Evolutionary conservation across 495 filamentous ascomycete species (phyloP), one percentile per base, ranked within the genome.

Genomic region (Mycothermus thermophilus): DNA sequence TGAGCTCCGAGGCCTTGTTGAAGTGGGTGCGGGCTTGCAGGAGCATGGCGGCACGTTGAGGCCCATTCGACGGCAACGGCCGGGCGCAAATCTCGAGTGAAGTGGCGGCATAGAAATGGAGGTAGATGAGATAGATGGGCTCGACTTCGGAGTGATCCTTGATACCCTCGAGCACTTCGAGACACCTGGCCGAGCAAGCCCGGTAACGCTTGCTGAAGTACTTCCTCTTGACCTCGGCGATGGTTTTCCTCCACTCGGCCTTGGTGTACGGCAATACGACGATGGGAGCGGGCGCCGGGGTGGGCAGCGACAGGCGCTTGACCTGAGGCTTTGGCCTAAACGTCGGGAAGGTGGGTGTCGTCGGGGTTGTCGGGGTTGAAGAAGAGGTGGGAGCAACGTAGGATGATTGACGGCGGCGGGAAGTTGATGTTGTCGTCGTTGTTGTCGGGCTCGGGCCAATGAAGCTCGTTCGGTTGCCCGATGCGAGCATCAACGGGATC

Each of bases 21-120:
- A 70, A 72, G 38, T 67, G 62, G 1, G 41, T 38, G 41, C 64
- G 63, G 4, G 67, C 62, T 43, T 67, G 57, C 27, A 61, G 52
- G 7, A 70, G 60, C 1, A 71, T 46, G 34, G 47, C 63, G 26
- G 56, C 53, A 19, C 67, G 61, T 26, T 59, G 56, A 12, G 54
- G 44, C 2, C 64, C 63, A 27, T 51, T 56, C 8, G 50, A 46
- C 2, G 62, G 62, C 7, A 71, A 52, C 11, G 64, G 53, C 14
- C 58, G 57, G n/a, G 67, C 66, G 29, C 60, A 67, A 25, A 63
- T 56, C 42, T 73, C 69, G 29, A 69, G 52, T 3, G 64, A 67
- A 11, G 60, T 60, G 2, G 69, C 69, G 6, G 66, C 66, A 32
- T 67, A 70, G 44, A 72, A 73, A 35, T 62, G 63, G 4, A 73